Evolutionary conservation across 495 filamentous ascomycete species (phyloP), one percentile per base, ranked within the genome.

Genomic region (Neurospora sp.): DNA sequence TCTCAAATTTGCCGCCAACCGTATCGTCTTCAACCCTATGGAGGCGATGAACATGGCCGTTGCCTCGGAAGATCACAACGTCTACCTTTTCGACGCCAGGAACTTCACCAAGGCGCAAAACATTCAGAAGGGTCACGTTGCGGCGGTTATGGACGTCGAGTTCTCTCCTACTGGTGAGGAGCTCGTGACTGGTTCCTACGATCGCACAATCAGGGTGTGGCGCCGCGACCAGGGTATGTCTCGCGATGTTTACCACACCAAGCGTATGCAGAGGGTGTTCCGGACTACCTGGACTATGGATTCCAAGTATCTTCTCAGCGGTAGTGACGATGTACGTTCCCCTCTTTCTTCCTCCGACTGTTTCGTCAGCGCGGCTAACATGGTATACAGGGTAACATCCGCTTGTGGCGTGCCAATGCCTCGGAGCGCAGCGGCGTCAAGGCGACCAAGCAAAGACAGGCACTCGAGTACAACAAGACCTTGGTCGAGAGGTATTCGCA

Each of bases 111-210:
- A 75, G 69, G 80, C 80, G 27, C 78, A 79, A 68, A 98, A 98
- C 78, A 90, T 98, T n/a, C 87, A 96, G 18, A 96, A 96, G 83
- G 96, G 95, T 76, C 96, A 98, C 77, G 96, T 98, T 16, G 92
- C 93, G 5, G 96, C 96, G 6, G 94, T 97, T 0, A 98, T 98
- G 94, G 93, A 96, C 79, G 91, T 99, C 46, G 93, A 97, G 75
- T 99, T 94, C 83, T 93, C 89, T 69, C 96, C 96, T 1, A 98
- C 95, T 0, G 96, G 96, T 70, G 91, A 97, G 80, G 95, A 97
- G 79, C 89, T 98, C 39, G 93, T 99, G 22, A 92, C 89, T 40
- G 96, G 92, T 14, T 93, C 91, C 6, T 99, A 98, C 78, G 77
- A 81, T 68, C 76, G 78, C 70, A 82, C 82, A 41, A 76, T 79